Conservation (phyloP, 495 filamentous ascomycete species). For the Podospora comata region DNA sequence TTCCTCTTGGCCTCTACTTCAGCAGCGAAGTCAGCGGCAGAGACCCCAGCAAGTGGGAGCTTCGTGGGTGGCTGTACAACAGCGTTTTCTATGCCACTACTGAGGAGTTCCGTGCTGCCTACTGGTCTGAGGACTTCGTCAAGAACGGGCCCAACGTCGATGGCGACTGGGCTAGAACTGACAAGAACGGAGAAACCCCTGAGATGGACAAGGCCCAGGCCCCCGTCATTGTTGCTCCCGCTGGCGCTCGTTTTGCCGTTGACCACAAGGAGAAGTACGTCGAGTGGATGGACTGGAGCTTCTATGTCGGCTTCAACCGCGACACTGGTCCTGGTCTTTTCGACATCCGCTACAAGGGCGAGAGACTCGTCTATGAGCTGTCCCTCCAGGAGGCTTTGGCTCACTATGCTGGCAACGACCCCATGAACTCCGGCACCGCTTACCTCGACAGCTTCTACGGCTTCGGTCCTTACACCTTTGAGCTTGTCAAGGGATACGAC, state of each 20-base stretch:
- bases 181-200: constrained; percentile 32
- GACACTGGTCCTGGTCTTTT: constrained; percentile 47
- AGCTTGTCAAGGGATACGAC: constrained; percentile 51
- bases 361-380: constrained; percentile 55
- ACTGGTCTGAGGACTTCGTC: constrained; percentile 40
- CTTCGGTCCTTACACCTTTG: constrained; percentile 45
- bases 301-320: constrained; percentile 46
- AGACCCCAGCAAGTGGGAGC: constrained; percentile 44
- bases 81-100: constrained; percentile 46
- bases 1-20: constrained; percentile 44
- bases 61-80: constrained; percentile 51
- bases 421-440: constrained; percentile 39
- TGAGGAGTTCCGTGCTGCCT: constrained; percentile 45
- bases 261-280: constrained; percentile 48
- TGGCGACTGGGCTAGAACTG: constrained; percentile 44
- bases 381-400: constrained; percentile 54
- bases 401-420: constrained; percentile 53
- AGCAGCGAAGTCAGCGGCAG: constrained; percentile 47
- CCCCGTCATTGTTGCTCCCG: constrained; percentile 39
- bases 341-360: constrained; percentile 52
- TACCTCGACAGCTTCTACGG: constrained; percentile 50
- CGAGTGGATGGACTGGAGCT: constrained; percentile 53
- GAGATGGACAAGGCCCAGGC: constrained; percentile 38
- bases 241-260: constrained; percentile 38
- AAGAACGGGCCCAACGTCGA: constrained; percentile 42